phyloP scores from a whole-genome alignment of 2,329 filamentous ascomycete genomes.

The Furcasterigmium furcatum region DNA sequence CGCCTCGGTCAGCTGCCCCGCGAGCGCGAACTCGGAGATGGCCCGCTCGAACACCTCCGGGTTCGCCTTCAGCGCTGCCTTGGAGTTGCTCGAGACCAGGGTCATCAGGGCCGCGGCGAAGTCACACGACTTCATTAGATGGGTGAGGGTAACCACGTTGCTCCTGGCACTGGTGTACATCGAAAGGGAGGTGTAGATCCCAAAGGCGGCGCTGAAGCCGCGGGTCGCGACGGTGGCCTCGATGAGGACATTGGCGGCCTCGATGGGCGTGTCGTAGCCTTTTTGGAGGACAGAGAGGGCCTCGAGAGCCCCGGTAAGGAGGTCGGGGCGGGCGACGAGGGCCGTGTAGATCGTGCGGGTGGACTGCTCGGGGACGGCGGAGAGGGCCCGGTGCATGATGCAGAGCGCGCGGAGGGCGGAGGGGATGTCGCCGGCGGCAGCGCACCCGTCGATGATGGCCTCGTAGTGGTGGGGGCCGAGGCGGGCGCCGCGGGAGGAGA shows the following conservation, averaged over 20 bases:
- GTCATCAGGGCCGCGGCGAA: conserved; percentile 17
- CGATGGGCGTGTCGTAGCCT: conserved; percentile 30
- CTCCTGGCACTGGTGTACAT: conserved; percentile 23
- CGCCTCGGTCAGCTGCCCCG: conserved; percentile 8
- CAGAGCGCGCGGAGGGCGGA: conserved; percentile 68
- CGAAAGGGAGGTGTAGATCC: conserved; percentile 24
- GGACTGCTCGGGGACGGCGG: conserved; percentile 53
- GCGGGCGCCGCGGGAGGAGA: conserved; percentile 55
- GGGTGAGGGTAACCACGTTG: conserved; percentile 20
- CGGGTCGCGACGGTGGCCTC: conserved; percentile 25
- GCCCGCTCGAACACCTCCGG: conserved; percentile 4
- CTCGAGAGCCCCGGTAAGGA: conserved; percentile 49
- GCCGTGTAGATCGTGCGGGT: conserved; percentile 61
- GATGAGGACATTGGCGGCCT: conserved; percentile 27
- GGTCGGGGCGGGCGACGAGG: conserved; percentile 43
- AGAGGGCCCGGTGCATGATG: conserved; percentile 67
- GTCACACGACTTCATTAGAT: conserved; percentile 24
- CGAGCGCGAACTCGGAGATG: conserved; percentile 5
- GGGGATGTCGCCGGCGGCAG: conserved; percentile 53
- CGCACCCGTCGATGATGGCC: conserved; percentile 70
- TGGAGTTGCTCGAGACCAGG: conserved; percentile 25
- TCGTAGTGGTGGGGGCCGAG: conserved; percentile 74
- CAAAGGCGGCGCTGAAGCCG: conserved; percentile 25
- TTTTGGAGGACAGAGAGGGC: conserved; percentile 48
- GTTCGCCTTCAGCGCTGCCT: conserved; percentile 12